These are phyloP conservation scores for Yarrowia sp. DNA, from an alignment of 805 yeast species.

Conservation along the genomic window DNA sequence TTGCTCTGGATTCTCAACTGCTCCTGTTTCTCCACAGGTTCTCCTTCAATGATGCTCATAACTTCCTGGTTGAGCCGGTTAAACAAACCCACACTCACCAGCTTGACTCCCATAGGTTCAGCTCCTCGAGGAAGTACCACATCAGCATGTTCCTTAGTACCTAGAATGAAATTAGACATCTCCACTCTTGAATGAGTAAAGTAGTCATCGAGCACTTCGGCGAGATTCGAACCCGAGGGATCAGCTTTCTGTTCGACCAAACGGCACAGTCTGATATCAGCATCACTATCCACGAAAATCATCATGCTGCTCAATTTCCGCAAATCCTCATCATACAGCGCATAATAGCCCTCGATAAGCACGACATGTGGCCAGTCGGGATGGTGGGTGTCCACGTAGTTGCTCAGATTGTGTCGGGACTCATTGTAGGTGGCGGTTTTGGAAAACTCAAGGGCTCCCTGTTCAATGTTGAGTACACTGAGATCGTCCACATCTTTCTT, in stretches of 20 bases:
- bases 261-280: conserved; percentile 79
- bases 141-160: conserved; percentile 71
- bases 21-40: conserved; percentile 19
- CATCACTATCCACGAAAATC: conserved; percentile 78
- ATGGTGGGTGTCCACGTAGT: conserved; percentile 31
- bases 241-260: conserved; percentile 41
- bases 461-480: background rate
- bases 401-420: conserved; percentile 37
- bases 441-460: conserved; percentile 6
- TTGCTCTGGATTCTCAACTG: conserved; percentile 14
- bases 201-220: conserved; percentile 45
- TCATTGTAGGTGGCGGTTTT: background rate
- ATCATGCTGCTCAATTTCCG: conserved; percentile 58
- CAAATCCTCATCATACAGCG: conserved; percentile 61
- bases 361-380: conserved; percentile 33
- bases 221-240: conserved; percentile 34
- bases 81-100: conserved; percentile 63
- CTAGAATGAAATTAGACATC: conserved; percentile 58
- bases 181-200: conserved; percentile 60
- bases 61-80: conserved; percentile 35
- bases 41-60: conserved; percentile 24
- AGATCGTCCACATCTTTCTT: conserved; percentile 30
- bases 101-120: conserved; percentile 53
- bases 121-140: conserved; percentile 71
- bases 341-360: conserved; percentile 75